Conservation (phyloP, 805 yeast species). For the Lipomyces lipofer region DNA sequence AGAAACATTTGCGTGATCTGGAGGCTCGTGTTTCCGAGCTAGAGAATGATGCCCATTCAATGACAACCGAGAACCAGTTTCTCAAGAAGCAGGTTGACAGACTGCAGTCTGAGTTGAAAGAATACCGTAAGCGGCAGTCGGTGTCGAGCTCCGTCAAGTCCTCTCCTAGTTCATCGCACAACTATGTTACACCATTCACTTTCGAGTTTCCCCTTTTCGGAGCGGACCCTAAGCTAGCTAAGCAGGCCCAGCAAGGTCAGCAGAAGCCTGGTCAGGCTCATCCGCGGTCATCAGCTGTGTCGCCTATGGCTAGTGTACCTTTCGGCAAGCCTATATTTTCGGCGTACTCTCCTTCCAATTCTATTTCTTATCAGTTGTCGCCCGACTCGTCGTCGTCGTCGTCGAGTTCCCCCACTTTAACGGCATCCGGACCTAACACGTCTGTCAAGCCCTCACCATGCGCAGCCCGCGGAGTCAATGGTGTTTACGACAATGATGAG, state of each 20-base stretch:
- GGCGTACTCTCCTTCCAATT: conserved; percentile 4
- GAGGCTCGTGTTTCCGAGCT: conserved; percentile 73
- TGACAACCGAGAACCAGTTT: conserved; percentile 69
- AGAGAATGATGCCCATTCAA: conserved; percentile 70
- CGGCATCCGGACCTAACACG: conserved; percentile 9
- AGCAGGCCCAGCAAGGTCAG: neutral
- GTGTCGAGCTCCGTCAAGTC: conserved; percentile 7
- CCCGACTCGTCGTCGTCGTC: conserved; percentile 14
- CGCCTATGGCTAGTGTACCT: conserved; percentile 5
- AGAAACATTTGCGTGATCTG: conserved; percentile 77
- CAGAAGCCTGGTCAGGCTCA: neutral
- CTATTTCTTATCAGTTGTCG: conserved; percentile 16
- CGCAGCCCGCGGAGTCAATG: neutral
- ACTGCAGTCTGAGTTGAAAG: conserved; percentile 67
- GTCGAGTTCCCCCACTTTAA: conserved; percentile 10
- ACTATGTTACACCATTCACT: conserved; percentile 41
- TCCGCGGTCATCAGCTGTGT: conserved; percentile 9
- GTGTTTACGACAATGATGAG: conserved; percentile 48
- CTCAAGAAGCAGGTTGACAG: conserved; percentile 74
- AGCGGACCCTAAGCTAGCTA: conserved; percentile 11
- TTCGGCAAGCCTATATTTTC: conserved; percentile 2
- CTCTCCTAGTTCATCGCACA: conserved; percentile 18
- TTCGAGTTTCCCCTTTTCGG: conserved; percentile 59
- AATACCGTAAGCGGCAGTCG: conserved; percentile 48
- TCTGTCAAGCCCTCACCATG: conserved; percentile 14